Evolutionary conservation across 306 rosid species (phyloP).

Genomic region (Gastrolobium villosum): DNA sequence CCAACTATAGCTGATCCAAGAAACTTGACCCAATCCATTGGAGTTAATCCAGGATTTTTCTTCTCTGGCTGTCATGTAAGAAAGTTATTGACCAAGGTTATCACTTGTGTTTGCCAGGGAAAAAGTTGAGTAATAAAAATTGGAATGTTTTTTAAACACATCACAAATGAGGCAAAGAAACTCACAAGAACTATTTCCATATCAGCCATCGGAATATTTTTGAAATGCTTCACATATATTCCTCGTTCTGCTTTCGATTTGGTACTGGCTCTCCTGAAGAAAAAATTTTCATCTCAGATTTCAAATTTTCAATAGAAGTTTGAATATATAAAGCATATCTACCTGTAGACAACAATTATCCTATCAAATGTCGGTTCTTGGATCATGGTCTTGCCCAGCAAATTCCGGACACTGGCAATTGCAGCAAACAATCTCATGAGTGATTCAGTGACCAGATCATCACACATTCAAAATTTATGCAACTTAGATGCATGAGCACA

Average conservation of each 20-base stretch:
- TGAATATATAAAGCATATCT: constrained; percentile 42
- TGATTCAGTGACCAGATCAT: neutral
- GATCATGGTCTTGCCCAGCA: constrained; percentile 76
- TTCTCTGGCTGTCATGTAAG: constrained; percentile 86
- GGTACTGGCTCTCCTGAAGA: constrained; percentile 72
- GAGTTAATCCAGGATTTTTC: constrained; percentile 97
- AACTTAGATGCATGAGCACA: constrained; percentile 32
- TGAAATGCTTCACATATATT: constrained; percentile 94
- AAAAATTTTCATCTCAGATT: constrained; percentile 49
- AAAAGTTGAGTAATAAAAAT: constrained; percentile 61
- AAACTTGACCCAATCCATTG: constrained; percentile 99
- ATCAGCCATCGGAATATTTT: constrained; percentile 97
- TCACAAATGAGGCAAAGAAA: constrained; percentile 49
- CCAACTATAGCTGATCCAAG: constrained; percentile 91
- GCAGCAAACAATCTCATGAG: constrained; percentile 44
- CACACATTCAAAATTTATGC: constrained; percentile 29
- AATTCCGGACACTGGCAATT: constrained; percentile 64
- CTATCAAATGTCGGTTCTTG: constrained; percentile 98
- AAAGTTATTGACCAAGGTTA: constrained; percentile 46
- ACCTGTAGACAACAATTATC: constrained; percentile 96
- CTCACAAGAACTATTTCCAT: constrained; percentile 98
- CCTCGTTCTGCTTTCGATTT: constrained; percentile 71
- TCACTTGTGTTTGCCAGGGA: constrained; percentile 31
- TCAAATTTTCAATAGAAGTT: constrained; percentile 44
- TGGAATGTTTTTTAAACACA: constrained; percentile 65